phyloP scores from a whole-genome alignment of 1,139 yeast genomes.

The Blastobotrys aristatus region DNA sequence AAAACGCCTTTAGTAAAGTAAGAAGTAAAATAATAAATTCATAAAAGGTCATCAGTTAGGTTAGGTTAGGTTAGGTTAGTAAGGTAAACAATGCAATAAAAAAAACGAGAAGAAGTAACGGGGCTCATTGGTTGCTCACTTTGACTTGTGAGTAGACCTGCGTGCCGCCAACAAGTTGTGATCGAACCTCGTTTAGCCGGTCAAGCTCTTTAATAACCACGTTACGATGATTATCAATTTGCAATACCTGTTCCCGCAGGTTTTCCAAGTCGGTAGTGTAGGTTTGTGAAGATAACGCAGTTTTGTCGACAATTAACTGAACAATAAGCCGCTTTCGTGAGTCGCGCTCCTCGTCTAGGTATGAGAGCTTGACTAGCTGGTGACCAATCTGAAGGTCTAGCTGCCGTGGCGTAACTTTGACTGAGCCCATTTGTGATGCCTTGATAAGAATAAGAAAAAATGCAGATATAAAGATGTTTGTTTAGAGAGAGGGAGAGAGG shows the following conservation, averaged over 20 bases:
- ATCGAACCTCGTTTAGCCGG: conserved; percentile 1
- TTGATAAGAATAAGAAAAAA: no score
- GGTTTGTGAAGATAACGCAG: not conserved
- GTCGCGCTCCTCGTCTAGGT: conserved; percentile 10
- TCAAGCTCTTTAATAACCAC: conserved; percentile 2
- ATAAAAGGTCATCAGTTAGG: no score
- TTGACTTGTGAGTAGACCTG: not conserved
- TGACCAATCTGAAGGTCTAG: conserved; percentile 1
- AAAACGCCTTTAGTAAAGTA: no score
- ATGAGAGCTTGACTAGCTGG: conserved; percentile 5
- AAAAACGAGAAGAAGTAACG: no score
- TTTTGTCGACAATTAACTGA: not conserved
- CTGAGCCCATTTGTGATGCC: not conserved
- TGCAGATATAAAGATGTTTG: no score
- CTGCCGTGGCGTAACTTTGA: conserved; percentile 2
- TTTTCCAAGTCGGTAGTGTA: not conserved
- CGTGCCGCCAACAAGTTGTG: not conserved
- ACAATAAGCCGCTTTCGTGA: conserved; percentile 3
- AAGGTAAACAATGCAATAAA: no score
- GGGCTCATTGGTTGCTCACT: no score
- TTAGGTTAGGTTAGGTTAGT: no score
- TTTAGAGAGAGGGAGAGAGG: not conserved
- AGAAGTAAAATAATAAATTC: no score
- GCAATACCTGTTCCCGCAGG: not conserved
- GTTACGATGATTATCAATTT: not conserved